Evolutionary conservation across 805 yeast genomes (phyloP).

Genomic region (Wickerhamiella spandovensis): DNA sequence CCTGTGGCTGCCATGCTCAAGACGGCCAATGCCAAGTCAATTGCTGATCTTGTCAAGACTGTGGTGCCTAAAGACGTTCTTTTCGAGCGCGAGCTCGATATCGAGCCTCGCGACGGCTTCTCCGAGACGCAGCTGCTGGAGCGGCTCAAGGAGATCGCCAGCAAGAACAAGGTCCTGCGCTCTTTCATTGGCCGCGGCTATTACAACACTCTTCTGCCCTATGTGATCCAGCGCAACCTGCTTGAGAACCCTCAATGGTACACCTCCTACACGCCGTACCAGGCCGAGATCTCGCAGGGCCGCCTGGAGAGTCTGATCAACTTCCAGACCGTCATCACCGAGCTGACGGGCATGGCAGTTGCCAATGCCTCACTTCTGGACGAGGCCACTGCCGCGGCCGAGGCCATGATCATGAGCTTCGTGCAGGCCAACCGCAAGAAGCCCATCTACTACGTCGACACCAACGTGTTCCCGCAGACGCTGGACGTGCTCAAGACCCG

Average conservation of each 20-base stretch:
- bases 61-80: constrained; percentile 72
- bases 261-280: constrained; percentile 96
- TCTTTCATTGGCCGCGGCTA: constrained; percentile 90
- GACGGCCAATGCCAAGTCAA: constrained; percentile 48
- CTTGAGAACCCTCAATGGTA: constrained; percentile 97
- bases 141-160: constrained; percentile 55
- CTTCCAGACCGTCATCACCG: constrained; percentile 83
- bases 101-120: constrained; percentile 60
- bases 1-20: constrained; percentile 56
- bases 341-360: constrained; percentile 85
- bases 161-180: constrained; percentile 57
- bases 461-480: constrained; percentile 74
- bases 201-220: constrained; percentile 78
- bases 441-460: constrained; percentile 55
- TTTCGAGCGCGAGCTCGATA: constrained; percentile 48
- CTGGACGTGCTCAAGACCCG: constrained; percentile 65
- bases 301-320: constrained; percentile 80
- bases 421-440: constrained; percentile 56
- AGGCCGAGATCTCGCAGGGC: constrained; percentile 96
- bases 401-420: constrained; percentile 81
- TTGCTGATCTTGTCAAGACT: constrained; percentile 54
- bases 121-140: constrained; percentile 70
- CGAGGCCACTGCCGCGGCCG: constrained; percentile 96
- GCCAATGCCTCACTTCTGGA: constrained; percentile 91
- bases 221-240: constrained; percentile 84